Base-by-base conservation (phyloP, 169 alveolate genomes). In the Plasmodium berghei region DNA sequence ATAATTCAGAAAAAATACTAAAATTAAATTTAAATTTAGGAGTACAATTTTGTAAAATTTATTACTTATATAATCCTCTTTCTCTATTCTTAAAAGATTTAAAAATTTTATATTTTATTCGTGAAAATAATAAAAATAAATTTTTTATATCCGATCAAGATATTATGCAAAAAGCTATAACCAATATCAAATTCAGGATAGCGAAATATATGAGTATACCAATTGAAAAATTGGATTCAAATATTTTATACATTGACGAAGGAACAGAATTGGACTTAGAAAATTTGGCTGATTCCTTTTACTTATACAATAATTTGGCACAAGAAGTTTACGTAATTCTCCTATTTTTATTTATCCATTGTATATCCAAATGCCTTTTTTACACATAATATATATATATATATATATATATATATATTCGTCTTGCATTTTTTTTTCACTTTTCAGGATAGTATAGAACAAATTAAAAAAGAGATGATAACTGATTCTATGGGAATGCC, bases 1-100 rank as follows among this genome's bases (percentile, higher is more conserved):
- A 16, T 64, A 69, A 77, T 69, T 34, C 89, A 49, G 74, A 77
- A 14, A 40, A 64, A 49, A 64, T 77, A 24, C 18, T 42, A 54
- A 77, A 77, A 77, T 77, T 64, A 64, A 77, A 77, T 14, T 59
- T 77, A 66, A 77, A 77, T 77, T 77, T 28, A 45, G 89, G 89
- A 0, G 42, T 77, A 6, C 89, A 77, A 3, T 77, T 77, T 77
- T 28, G 80, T 2, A 77, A 77, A 64, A 16, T 63, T n/a, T 77
- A 64, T 45, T 77, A 77, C 18, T 18, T 77, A 52, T 77, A 77
- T 56, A 77, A 77, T 34, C 89, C 89, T 5, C 52, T 77, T 1
- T 14, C 89, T 20, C n/a, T 77, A 48, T 77, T 75, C 71, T 49
- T 77, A 77, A 77, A 77, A 20, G 89, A 77, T n/a, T 58, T 77